phyloP scores from a whole-genome alignment of 768 basidiomycete species.

The Tulasnella sp. region DNA sequence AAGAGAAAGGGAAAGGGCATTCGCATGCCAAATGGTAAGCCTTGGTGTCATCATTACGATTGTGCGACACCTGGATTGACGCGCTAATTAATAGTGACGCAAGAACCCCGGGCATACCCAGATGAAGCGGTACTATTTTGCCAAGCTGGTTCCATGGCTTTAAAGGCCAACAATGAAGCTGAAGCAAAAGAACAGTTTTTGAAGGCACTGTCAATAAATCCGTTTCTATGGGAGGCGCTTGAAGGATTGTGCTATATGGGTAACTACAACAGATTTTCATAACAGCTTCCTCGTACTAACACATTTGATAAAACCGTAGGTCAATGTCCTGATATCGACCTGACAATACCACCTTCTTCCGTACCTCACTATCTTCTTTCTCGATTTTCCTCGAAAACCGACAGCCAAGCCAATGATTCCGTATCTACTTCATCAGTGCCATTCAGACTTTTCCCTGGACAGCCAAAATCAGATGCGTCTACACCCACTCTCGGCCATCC shows the following conservation, averaged over 20 bases:
- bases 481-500: no score
- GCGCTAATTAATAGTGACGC: neutral
- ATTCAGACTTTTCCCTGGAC: no score
- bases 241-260: slow-evolving; percentile 75
- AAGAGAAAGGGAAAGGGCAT: slow-evolving; percentile 39
- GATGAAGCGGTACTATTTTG: slow-evolving; percentile 64
- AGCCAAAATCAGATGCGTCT: no score
- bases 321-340: slow-evolving; percentile 54
- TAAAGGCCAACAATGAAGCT: slow-evolving; percentile 65
- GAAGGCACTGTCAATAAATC: slow-evolving; percentile 57
- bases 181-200: slow-evolving; percentile 59
- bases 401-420: slow-evolving; percentile 5
- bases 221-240: slow-evolving; percentile 85
- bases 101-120: slow-evolving; percentile 40
- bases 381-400: neutral
- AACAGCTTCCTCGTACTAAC: slow-evolving; percentile 18
- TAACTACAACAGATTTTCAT: slow-evolving; percentile 26
- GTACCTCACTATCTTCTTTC: slow-evolving; percentile 37
- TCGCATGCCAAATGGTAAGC: slow-evolving; percentile 33
- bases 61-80: neutral
- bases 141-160: slow-evolving; percentile 59
- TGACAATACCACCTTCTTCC: slow-evolving; percentile 53
- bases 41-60: neutral
- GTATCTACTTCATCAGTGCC: no score
- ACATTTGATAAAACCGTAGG: slow-evolving; percentile 40